phyloP scores from a whole-genome alignment of 129 eudicot species.

The Erigeron canadensis region DNA sequence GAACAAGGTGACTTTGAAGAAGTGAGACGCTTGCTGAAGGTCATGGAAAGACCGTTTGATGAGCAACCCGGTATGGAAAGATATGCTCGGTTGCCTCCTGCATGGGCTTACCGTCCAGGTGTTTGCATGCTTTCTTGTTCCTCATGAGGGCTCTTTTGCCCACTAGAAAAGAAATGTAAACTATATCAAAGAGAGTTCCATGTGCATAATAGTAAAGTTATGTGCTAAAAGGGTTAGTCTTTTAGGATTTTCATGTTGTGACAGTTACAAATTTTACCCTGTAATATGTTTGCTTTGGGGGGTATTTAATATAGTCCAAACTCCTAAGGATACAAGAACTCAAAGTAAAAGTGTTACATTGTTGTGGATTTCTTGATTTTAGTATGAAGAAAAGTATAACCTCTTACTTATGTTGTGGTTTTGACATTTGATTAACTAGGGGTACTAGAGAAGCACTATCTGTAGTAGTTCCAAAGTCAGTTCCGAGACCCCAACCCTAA shows the following conservation, averaged over 20 bases:
- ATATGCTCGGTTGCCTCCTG: slow-evolving; percentile 90
- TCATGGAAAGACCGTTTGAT: slow-evolving; percentile 74
- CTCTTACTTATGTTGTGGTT: neutral
- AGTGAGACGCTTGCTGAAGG: slow-evolving; percentile 69
- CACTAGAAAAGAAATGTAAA: slow-evolving; percentile 1
- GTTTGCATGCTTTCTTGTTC: slow-evolving; percentile 62
- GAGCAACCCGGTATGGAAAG: slow-evolving; percentile 95
- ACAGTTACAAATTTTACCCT: slow-evolving; percentile 20
- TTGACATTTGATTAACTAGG: no score
- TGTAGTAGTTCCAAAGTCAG: neutral
- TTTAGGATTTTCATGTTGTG: neutral
- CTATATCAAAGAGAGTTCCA: slow-evolving; percentile 10
- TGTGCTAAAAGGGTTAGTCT: slow-evolving; percentile 13
- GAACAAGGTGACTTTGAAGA: slow-evolving; percentile 83
- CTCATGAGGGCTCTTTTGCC: slow-evolving; percentile 8
- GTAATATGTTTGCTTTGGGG: neutral
- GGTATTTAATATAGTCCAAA: neutral
- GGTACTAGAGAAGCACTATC: no score
- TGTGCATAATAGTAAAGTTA: slow-evolving; percentile 38
- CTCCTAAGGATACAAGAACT: neutral
- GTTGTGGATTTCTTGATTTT: neutral
- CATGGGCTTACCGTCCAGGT: slow-evolving; percentile 98
- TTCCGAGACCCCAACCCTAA: neutral
- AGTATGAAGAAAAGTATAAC: neutral
- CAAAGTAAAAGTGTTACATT: neutral